Percentiles rank a stretch among this genome's conserved stretches.
phyloP scores from a whole-genome alignment of 148 eudicot species.

The Chenopodium berlandieri region DNA sequence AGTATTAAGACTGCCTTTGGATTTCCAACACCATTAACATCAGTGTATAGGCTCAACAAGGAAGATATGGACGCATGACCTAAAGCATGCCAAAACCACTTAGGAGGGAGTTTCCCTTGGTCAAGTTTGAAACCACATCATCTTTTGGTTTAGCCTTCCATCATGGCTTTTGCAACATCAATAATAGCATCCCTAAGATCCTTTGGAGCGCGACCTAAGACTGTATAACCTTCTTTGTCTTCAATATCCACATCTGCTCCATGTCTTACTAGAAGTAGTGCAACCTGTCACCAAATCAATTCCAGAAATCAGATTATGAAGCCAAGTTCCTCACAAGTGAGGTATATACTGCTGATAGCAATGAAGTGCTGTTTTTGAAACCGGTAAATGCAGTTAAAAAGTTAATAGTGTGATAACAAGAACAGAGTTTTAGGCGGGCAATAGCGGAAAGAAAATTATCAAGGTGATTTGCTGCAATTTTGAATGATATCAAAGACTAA shows the following conservation, averaged over 20 bases:
- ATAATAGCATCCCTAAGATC: slow-evolving; percentile 60
- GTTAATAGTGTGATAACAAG: neutral
- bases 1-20: neutral
- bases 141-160: slow-evolving; percentile 53
- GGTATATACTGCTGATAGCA: neutral
- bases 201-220: slow-evolving; percentile 77
- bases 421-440: neutral
- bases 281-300: slow-evolving; percentile 44
- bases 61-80: neutral
- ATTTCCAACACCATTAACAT: slow-evolving; percentile 3
- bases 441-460: neutral
- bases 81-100: neutral
- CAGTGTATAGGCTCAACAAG: neutral
- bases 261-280: slow-evolving; percentile 86
- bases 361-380: neutral
- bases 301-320: neutral
- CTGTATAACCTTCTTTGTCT: slow-evolving; percentile 96
- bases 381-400: neutral
- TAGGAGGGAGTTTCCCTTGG: too few species aligned
- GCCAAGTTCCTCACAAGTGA: neutral
- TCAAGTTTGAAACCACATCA: neutral
- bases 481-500: too few species aligned
- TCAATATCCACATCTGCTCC: slow-evolving; percentile 89
- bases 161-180: slow-evolving; percentile 92
- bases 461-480: neutral